Evolutionary conservation across 2,329 filamentous ascomycete genomes (phyloP).

Genomic region (Botrytis galanthina): DNA sequence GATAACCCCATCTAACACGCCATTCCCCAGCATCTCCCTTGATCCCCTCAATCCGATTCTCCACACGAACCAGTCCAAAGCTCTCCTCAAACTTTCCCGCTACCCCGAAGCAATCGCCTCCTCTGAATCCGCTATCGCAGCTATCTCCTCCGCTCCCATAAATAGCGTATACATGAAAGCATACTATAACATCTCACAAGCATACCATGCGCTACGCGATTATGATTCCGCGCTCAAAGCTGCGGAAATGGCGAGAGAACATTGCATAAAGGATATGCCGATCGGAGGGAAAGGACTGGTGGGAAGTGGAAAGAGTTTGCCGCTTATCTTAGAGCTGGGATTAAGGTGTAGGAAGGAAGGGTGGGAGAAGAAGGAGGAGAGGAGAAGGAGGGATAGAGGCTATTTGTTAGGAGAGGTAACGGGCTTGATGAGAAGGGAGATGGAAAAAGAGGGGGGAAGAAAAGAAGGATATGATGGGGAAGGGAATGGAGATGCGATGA

Average conservation of each 20-base stretch:
- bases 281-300: constrained; percentile 59
- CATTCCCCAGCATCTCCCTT: constrained; percentile 63
- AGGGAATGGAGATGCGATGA: constrained; percentile 45
- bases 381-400: constrained; percentile 53
- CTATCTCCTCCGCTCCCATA: constrained; percentile 13
- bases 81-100: constrained; percentile 68
- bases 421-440: constrained; percentile 48
- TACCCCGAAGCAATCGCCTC: constrained; percentile 77
- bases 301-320: constrained; percentile 45
- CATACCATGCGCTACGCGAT: constrained; percentile 42
- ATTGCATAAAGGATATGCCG: constrained; percentile 13
- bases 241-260: constrained; percentile 5
- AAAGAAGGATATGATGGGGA: constrained; percentile 46
- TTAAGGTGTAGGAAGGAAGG: constrained; percentile 79
- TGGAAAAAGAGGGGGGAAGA: constrained; percentile 43
- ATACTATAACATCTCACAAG: constrained; percentile 78
- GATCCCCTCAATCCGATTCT: constrained; percentile 75
- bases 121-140: constrained; percentile 68
- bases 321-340: constrained; percentile 70
- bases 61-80: constrained; percentile 88
- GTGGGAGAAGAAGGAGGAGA: constrained; percentile 74
- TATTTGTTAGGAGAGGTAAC: constrained; percentile 62
- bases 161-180: constrained; percentile 64
- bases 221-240: constrained; percentile 4
- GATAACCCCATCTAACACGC: constrained; percentile 1